phyloP scores from a whole-genome alignment of 1,284 basidiomycete species.

The Cutaneotrichosporon mucoides region DNA sequence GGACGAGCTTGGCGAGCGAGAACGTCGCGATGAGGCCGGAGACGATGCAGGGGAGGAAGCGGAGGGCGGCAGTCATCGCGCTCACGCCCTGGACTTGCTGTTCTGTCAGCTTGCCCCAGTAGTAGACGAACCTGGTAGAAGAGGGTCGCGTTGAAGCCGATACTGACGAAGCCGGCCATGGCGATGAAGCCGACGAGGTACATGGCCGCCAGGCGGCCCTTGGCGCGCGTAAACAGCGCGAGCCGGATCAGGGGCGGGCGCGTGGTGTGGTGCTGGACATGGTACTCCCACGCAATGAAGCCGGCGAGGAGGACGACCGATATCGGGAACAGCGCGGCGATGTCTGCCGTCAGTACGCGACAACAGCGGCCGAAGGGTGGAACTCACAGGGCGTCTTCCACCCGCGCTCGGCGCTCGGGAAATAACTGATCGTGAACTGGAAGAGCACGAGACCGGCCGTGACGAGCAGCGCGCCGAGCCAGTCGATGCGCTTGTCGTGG shows the following conservation, averaged over 20 bases:
- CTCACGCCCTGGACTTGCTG: slow-evolving; percentile 11
- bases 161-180: slow-evolving; percentile 57
- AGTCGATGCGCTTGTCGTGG: slow-evolving; percentile 15
- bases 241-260: slow-evolving; percentile 61
- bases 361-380: no score
- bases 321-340: slow-evolving; percentile 56
- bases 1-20: slow-evolving; percentile 32
- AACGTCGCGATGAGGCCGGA: slow-evolving; percentile 61
- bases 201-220: slow-evolving; percentile 59
- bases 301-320: slow-evolving; percentile 59
- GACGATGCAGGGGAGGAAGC: slow-evolving; percentile 68
- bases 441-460: slow-evolving; percentile 51
- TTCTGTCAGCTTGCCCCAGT: no score
- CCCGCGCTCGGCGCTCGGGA: slow-evolving; percentile 58
- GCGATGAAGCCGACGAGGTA: slow-evolving; percentile 62
- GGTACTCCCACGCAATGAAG: slow-evolving; percentile 65
- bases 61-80: slow-evolving; percentile 60
- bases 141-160: slow-evolving; percentile 11
- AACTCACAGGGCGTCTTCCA: slow-evolving; percentile 66
- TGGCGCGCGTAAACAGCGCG: slow-evolving; percentile 59
- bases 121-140: slow-evolving; percentile 12
- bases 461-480: slow-evolving; percentile 17
- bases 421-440: slow-evolving; percentile 70
- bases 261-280: slow-evolving; percentile 50
- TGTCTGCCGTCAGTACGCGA: slow-evolving; percentile 19